These are phyloP conservation scores for Haematococcus lacustris DNA, from an alignment of 139 green algal species.

Conservation along the genomic window DNA sequence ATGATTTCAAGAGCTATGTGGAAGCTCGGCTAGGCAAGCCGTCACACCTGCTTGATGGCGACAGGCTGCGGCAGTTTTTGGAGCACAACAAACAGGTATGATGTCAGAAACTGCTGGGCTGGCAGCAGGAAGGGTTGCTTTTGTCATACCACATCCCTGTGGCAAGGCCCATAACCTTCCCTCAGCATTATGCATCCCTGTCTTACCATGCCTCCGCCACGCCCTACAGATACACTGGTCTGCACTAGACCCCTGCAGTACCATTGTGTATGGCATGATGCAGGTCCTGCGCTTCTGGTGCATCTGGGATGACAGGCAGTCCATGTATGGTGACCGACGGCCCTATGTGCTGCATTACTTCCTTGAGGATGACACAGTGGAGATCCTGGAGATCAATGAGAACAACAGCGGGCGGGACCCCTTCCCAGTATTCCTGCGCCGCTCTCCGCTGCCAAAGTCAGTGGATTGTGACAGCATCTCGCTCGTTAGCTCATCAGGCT, in stretches of 20 bases:
- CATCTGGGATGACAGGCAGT: slow-evolving; percentile 78
- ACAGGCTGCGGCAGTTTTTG: slow-evolving; percentile 70
- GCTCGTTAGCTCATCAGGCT: too few relatives aligned
- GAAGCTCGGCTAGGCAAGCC: slow-evolving; percentile 74
- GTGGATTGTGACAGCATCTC: too few relatives aligned
- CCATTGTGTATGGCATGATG: too few relatives aligned
- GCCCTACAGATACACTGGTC: too few relatives aligned
- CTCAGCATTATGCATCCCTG: too few relatives aligned
- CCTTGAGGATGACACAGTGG: slow-evolving; percentile 82
- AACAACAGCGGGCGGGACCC: slow-evolving; percentile 69
- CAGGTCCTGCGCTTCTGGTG: slow-evolving; percentile 48
- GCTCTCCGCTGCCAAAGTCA: slow-evolving; percentile 65
- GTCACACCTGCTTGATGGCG: slow-evolving; percentile 54
- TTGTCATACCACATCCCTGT: too few relatives aligned
- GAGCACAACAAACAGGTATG: slow-evolving; percentile 51
- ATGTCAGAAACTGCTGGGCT: too few relatives aligned
- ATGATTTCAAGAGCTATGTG: slow-evolving; percentile 63
- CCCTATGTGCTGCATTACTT: slow-evolving; percentile 86
- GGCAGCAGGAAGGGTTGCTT: too few relatives aligned
- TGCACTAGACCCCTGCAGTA: too few relatives aligned
- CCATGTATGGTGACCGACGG: slow-evolving; percentile 71
- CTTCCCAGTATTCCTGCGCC: slow-evolving; percentile 79
- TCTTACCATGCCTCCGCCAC: too few relatives aligned
- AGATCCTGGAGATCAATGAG: slow-evolving; percentile 82
- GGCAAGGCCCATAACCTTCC: too few relatives aligned